These are phyloP conservation scores for Monosporascus sp. DNA, from an alignment of 2,329 filamentous ascomycete genomes.

Conservation along the genomic window DNA sequence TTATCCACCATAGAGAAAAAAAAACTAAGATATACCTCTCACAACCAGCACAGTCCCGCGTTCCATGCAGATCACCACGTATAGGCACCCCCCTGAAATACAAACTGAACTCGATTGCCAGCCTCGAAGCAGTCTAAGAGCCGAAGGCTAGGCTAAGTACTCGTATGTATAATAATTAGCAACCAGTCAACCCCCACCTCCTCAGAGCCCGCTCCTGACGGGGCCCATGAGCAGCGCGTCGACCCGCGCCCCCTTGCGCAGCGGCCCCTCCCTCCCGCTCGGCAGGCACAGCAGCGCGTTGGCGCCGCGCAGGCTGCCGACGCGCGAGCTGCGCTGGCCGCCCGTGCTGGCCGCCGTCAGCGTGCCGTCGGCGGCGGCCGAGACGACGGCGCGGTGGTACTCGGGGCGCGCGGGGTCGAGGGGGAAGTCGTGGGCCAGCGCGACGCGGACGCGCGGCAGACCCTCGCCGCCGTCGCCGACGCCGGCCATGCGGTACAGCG, in stretches of 20 bases:
- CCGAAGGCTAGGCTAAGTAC: too few relatives aligned
- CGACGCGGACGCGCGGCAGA: constrained; percentile 66
- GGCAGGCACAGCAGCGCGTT: constrained; percentile 82
- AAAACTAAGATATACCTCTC: too few relatives aligned
- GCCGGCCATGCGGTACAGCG: constrained; percentile 72
- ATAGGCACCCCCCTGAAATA: too few relatives aligned
- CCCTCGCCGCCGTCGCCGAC: constrained; percentile 55
- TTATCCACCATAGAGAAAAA: too few relatives aligned
- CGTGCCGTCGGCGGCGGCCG: constrained; percentile 58
- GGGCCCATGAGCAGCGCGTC: constrained; percentile 74
- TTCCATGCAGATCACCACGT: too few relatives aligned
- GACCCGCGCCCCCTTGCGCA: constrained; percentile 64
- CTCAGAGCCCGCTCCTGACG: constrained; percentile 9
- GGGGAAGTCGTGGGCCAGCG: constrained; percentile 64
- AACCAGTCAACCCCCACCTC: too few relatives aligned
- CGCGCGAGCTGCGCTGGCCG: constrained; percentile 80
- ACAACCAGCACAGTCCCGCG: too few relatives aligned
- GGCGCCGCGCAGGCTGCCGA: constrained; percentile 82
- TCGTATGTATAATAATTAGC: background rate
- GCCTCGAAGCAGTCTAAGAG: too few relatives aligned
- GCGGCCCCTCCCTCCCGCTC: constrained; percentile 49
- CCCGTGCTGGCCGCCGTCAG: constrained; percentile 79
- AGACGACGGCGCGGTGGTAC: constrained; percentile 81
- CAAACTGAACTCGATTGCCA: too few relatives aligned
- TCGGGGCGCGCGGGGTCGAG: constrained; percentile 75